phyloP scores from a whole-genome alignment of 2,329 filamentous ascomycete species.

The Sporothrix sp. region DNA sequence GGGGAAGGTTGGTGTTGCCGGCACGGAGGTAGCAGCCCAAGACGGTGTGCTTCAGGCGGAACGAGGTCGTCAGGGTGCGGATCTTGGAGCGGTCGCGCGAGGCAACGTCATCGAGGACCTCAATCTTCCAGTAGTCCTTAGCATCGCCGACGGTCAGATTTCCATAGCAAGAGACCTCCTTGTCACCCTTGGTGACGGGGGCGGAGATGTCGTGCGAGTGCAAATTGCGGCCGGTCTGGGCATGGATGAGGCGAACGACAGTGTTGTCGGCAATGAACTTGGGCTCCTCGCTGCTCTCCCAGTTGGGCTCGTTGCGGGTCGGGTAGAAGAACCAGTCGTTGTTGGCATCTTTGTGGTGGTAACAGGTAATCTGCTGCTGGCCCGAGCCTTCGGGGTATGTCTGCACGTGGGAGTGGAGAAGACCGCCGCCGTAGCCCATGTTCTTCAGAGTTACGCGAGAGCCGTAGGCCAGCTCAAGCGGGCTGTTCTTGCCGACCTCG shows the following conservation, averaged over 20 bases:
- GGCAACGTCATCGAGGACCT: conserved; percentile 82
- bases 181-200: conserved; percentile 78
- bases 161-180: conserved; percentile 91
- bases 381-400: conserved; percentile 87
- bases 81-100: conserved; percentile 77
- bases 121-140: conserved; percentile 94
- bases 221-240: conserved; percentile 91
- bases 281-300: conserved; percentile 58
- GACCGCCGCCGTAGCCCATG: conserved; percentile 96
- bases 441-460: conserved; percentile 94
- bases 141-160: conserved; percentile 92
- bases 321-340: conserved; percentile 99
- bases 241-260: conserved; percentile 78
- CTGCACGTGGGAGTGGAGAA: conserved; percentile 93
- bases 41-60: conserved; percentile 73
- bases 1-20: conserved; percentile 89
- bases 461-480: conserved; percentile 80
- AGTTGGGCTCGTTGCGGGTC: conserved; percentile 68
- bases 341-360: conserved; percentile 99
- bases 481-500: conserved; percentile 87
- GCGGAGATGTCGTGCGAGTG: conserved; percentile 89
- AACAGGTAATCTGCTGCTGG: conserved; percentile 97
- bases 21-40: conserved; percentile 91
- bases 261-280: conserved; percentile 71
- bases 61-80: conserved; percentile 84